These are phyloP conservation scores for Aspergillus neoniger DNA, from an alignment of 2,329 filamentous ascomycete species.

Conservation along the genomic window DNA sequence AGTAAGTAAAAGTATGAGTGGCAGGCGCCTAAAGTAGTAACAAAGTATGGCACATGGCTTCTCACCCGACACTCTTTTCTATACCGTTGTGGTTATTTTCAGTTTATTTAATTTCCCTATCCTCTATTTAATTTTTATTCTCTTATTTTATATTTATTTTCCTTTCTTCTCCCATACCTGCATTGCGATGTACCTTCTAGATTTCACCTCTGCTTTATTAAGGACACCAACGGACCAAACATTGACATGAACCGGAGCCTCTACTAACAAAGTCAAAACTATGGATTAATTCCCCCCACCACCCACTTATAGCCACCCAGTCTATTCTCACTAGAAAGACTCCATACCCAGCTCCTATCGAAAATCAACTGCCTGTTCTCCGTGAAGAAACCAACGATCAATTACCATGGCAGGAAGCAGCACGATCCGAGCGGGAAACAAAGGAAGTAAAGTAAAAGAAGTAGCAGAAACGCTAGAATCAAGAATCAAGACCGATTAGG, in stretches of 20 bases:
- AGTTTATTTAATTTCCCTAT: constrained; percentile 1
- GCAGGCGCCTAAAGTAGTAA: constrained; percentile 5
- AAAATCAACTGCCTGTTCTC: not conserved
- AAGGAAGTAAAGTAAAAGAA: not conserved
- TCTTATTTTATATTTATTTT: not conserved
- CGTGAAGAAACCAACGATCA: not conserved
- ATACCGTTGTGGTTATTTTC: not conserved
- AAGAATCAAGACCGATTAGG: not conserved
- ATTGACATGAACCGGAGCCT: not conserved
- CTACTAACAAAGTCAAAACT: not conserved
- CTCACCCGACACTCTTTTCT: not conserved
- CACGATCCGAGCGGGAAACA: constrained; percentile 8
- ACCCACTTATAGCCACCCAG: not conserved
- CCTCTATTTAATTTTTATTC: not conserved
- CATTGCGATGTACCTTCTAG: not conserved
- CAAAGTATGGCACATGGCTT: constrained; percentile 13
- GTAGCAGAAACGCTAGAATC: not conserved
- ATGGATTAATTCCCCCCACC: not conserved
- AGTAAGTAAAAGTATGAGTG: constrained; percentile 1
- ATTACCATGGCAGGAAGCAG: not conserved
- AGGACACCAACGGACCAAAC: not conserved
- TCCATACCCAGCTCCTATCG: not conserved
- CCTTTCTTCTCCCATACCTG: not conserved
- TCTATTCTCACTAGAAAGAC: not conserved
- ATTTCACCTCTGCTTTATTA: not conserved